A percentile compares a stretch with the other conserved stretches of the same genome.
phyloP scores from a whole-genome alignment of 345 rosid species.

The Eucalyptus lansdowneana region DNA sequence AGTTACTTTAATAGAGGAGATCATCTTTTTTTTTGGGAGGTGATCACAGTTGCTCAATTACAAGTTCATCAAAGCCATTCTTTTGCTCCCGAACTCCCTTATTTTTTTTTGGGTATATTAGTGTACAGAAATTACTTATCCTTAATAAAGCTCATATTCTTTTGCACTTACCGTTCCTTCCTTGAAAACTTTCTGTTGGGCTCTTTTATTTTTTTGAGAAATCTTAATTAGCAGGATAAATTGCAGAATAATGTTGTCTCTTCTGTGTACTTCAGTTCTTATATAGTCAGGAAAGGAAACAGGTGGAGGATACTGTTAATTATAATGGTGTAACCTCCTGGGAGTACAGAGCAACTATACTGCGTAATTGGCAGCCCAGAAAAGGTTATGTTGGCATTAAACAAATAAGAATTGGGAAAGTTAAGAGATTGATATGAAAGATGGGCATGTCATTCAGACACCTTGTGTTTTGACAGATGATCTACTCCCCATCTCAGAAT shows the following conservation, averaged over 20 bases:
- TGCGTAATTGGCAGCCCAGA: too few species aligned
- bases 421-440: too few species aligned
- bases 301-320: neutral
- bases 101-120: neutral
- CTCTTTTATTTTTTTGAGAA: neutral
- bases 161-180: too few species aligned
- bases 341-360: too few species aligned
- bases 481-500: neutral
- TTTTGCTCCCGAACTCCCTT: neutral
- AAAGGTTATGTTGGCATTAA: neutral
- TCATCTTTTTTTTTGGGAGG: neutral
- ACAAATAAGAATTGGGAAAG: too few species aligned
- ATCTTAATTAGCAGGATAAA: neutral
- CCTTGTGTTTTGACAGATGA: neutral
- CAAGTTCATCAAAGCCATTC: neutral
- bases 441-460: too few species aligned
- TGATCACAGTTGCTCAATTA: neutral
- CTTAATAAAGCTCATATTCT: neutral
- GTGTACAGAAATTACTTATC: neutral
- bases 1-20: neutral
- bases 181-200: neutral
- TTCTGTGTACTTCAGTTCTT: neutral
- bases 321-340: rapidly evolving
- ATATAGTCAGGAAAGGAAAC: neutral
- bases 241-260: neutral